Evolutionary conservation across 768 basidiomycete species (phyloP), one percentile per base, ranked within the genome.

Genomic region (Phanerodontia chrysosporium): DNA sequence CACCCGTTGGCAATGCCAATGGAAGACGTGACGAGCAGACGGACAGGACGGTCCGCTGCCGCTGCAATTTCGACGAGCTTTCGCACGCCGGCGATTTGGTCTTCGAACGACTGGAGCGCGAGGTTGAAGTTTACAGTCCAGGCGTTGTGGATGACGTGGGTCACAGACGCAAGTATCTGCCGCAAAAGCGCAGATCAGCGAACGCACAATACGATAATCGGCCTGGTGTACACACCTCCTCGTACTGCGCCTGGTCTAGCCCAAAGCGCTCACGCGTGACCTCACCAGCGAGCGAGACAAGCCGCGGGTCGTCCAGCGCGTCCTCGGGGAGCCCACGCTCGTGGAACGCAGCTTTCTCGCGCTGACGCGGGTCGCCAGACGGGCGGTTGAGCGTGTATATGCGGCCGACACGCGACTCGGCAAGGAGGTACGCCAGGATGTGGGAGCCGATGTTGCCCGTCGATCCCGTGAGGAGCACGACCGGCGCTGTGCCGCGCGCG

Each of bases 41-140:
- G 60, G 1, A 69, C 65, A 4, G 68, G 63, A 1, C 67, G 72
- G 1, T 55, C 58, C 14, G 69, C 57, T 0, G 73, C 67, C 3
- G 35, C 42, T 28, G n/a, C 25, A 16, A 76, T 62, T 54, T 76
- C 69, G 35, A 77, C 59, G 44, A 77, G 66, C 16, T 65, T 65
- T 21, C 74, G 66, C 9, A 69, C 60, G 22, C 70, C 67, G 21
- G 64, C 60, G 44, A 76, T 44, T 36, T 60, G 51, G 16, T 56
- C 30, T 49, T 70, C 68, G 57, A 73, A 75, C 14, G 72, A 67
- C 24, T 53, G 14, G 22, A 76, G 60, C 16, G 68, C 36, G 6
- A 68, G 55, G 52, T 70, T 72, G 66, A 78, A 78, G 57, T 78
- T 70, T 10, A 76, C 71, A 4, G 60, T 68, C 77, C 77, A 78